A percentile compares a stretch with the other conserved stretches of the same genome.
Evolutionary conservation across 2,329 filamentous ascomycete genomes (phyloP).

Genomic region (Exophiala mesophila): DNA sequence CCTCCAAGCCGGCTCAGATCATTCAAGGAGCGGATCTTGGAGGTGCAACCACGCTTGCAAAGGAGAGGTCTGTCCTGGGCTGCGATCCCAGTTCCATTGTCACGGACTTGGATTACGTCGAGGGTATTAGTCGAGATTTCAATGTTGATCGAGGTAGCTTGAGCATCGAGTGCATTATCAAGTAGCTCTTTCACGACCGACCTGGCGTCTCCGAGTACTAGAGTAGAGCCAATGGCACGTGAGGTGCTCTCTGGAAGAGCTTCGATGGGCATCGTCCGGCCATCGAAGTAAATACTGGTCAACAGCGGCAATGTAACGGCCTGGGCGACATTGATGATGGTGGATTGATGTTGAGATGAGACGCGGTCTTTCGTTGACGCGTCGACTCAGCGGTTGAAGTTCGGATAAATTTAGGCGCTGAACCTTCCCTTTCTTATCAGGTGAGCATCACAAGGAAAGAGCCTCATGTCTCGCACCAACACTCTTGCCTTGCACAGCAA

Average conservation of each 20-base stretch:
- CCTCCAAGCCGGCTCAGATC: constrained; percentile 54
- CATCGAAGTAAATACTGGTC: no score
- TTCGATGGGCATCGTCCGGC: constrained; percentile 41
- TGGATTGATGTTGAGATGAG: no score
- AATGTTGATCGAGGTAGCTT: constrained; percentile 52
- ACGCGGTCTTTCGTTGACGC: no score
- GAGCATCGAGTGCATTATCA: constrained; percentile 63
- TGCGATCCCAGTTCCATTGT: constrained; percentile 60
- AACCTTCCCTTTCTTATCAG: no score
- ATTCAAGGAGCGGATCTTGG: constrained; percentile 56
- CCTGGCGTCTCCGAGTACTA: constrained; percentile 52
- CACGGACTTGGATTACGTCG: constrained; percentile 58
- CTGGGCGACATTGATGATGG: no score
- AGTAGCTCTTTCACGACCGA: constrained; percentile 61
- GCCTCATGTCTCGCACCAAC: no score
- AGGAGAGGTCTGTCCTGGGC: constrained; percentile 51
- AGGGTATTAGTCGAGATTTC: constrained; percentile 57
- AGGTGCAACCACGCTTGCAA: constrained; percentile 57
- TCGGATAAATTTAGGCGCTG: no score
- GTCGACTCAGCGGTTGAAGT: no score
- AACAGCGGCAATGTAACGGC: no score
- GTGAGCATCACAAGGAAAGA: no score
- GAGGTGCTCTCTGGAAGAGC: constrained; percentile 40
- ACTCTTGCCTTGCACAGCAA: no score
- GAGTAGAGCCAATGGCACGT: constrained; percentile 52